A percentile compares a stretch with the other conserved stretches of the same genome.
These are phyloP conservation scores for Abrus precatorius DNA, from an alignment of 306 rosid species.

Conservation along the genomic window DNA sequence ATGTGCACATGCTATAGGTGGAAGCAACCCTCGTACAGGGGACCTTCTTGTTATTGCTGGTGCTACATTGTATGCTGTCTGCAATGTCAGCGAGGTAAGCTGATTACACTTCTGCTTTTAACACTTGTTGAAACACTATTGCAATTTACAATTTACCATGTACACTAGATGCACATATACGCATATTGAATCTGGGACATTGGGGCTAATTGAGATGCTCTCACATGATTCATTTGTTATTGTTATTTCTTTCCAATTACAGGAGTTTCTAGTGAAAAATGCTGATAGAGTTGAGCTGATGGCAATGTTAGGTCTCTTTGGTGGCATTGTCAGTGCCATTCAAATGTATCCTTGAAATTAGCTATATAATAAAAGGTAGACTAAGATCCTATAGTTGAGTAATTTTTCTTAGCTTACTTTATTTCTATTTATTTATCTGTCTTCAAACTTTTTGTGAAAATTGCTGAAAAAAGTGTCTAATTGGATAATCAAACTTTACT, in stretches of 20 bases:
- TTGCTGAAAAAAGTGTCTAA: neutral
- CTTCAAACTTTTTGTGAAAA: conserved; percentile 4
- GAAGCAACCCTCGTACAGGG: conserved; percentile 74
- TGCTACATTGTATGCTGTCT: conserved; percentile 80
- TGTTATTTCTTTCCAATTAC: conserved; percentile 44
- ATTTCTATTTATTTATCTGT: neutral
- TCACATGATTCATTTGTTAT: conserved; percentile 10
- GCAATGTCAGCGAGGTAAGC: conserved; percentile 86
- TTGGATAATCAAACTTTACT: no score
- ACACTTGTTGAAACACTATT: neutral
- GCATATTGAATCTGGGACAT: neutral
- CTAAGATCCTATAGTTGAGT: conserved; percentile 11
- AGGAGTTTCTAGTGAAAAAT: conserved; percentile 88
- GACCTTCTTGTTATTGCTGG: conserved; percentile 80
- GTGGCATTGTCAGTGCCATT: conserved; percentile 78
- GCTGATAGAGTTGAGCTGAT: conserved; percentile 86
- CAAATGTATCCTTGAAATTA: conserved; percentile 80
- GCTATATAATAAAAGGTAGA: neutral
- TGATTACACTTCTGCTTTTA: conserved; percentile 8
- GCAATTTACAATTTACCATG: neutral
- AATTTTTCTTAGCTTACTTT: neutral
- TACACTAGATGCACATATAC: neutral
- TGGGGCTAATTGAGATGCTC: conserved; percentile 19
- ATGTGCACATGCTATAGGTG: conserved; percentile 62
- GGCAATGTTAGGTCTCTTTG: conserved; percentile 82